These are phyloP conservation scores for Kentomonas sorsogonicus DNA, from an alignment of 208 protist species.

Conservation along the genomic window DNA sequence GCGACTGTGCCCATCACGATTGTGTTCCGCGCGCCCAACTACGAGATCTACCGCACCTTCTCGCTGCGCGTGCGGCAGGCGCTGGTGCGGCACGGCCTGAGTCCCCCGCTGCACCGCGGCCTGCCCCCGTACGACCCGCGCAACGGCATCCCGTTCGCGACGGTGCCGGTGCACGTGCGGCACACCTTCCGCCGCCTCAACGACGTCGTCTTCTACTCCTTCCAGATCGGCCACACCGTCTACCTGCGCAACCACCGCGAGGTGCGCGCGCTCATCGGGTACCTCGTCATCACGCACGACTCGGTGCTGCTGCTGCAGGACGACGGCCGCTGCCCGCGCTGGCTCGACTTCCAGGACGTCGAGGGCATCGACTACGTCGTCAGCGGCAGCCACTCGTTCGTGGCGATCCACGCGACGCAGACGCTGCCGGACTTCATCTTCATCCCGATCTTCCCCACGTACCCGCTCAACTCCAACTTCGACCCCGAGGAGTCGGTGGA, in stretches of 20 bases:
- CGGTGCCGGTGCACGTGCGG: conserved; percentile 50
- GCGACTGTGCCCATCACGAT: conserved; percentile 7
- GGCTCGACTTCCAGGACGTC: conserved; percentile 36
- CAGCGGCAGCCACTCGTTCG: conserved; percentile 30
- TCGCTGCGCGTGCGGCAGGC: conserved; percentile 32
- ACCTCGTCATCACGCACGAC: conserved; percentile 41
- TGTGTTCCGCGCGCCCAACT: conserved; percentile 30
- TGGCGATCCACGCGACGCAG: conserved; percentile 24
- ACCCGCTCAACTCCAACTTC: conserved; percentile 32
- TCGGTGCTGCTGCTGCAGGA: conserved; percentile 34
- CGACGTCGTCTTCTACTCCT: conserved; percentile 42
- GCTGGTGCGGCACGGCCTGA: conserved; percentile 34
- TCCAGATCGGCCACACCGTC: conserved; percentile 38
- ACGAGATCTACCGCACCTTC: conserved; percentile 35
- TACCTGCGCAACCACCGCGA: conserved; percentile 36
- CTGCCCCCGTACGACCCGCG: conserved; percentile 53
- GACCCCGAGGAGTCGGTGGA: conserved; percentile 34
- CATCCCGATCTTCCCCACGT: conserved; percentile 35
- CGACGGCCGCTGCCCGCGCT: conserved; percentile 38
- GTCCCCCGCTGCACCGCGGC: conserved; percentile 34
- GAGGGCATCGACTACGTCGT: conserved; percentile 36
- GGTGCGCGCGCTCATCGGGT: conserved; percentile 34
- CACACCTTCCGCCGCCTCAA: conserved; percentile 34
- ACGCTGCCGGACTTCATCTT: conserved; percentile 40
- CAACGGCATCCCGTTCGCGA: conserved; percentile 46